Conservation (phyloP, 139 green algal species). For the Coelastrella sp. region DNA sequence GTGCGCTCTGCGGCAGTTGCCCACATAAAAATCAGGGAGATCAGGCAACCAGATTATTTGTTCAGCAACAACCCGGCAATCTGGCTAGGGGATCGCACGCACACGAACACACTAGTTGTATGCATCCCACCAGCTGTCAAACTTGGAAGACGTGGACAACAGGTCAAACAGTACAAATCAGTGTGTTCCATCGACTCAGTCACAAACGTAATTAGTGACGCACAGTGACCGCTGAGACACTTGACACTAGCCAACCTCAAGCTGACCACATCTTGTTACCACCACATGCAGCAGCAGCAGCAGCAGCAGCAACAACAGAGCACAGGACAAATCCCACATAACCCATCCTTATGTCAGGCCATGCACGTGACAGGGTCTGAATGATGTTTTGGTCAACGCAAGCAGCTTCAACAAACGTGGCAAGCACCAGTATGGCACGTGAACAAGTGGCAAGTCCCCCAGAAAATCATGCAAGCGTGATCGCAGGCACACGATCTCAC, state of each 20-base stretch:
- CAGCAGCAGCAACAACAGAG: not conserved
- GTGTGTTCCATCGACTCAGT: not conserved
- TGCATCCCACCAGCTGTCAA: not conserved
- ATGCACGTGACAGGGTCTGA: not conserved
- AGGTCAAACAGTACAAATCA: conserved; percentile 7
- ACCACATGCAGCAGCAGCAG: not conserved
- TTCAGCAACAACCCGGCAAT: no score
- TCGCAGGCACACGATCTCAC: no score
- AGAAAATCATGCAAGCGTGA: not conserved
- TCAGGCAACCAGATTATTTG: no score
- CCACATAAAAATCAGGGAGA: no score
- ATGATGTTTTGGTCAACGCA: not conserved
- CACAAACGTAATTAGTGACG: no score
- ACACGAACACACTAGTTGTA: no score
- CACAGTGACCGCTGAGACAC: no score
- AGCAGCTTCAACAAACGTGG: not conserved
- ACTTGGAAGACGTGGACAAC: not conserved
- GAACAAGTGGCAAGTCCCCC: not conserved
- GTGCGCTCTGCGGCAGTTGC: no score
- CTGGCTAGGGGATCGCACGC: no score
- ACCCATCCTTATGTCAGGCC: not conserved
- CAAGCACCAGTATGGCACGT: not conserved
- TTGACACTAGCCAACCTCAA: no score
- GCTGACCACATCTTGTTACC: not conserved
- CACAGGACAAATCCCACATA: not conserved